These are phyloP conservation scores for Lachnellula arida DNA, from an alignment of 2,329 filamentous ascomycete genomes.

Conservation along the genomic window DNA sequence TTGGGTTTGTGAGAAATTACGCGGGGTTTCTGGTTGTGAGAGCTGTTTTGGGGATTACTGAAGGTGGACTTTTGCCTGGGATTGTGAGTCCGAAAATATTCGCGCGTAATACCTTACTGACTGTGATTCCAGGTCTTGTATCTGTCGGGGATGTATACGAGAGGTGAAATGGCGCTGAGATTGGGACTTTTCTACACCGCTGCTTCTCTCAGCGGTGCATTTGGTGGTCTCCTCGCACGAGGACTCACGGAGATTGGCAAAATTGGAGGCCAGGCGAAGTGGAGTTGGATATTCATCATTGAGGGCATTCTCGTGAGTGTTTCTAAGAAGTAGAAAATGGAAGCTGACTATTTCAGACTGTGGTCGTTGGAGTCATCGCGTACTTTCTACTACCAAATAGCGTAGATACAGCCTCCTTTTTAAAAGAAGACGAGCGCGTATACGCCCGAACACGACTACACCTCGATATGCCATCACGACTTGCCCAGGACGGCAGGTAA, in stretches of 20 bases:
- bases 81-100: slow-evolving; percentile 43
- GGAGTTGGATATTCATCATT: slow-evolving; percentile 50
- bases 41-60: slow-evolving; percentile 56
- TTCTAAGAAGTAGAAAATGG: slow-evolving; percentile 14
- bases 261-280: slow-evolving; percentile 41
- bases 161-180: slow-evolving; percentile 45
- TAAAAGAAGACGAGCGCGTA: slow-evolving; percentile 47
- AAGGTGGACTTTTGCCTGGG: slow-evolving; percentile 62
- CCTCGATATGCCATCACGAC: slow-evolving; percentile 21
- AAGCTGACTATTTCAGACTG: slow-evolving; percentile 41
- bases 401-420: slow-evolving; percentile 48
- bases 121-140: slow-evolving; percentile 49
- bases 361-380: slow-evolving; percentile 46
- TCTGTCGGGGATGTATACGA: slow-evolving; percentile 55
- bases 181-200: slow-evolving; percentile 67
- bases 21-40: slow-evolving; percentile 57
- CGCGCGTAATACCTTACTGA: slow-evolving; percentile 4
- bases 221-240: slow-evolving; percentile 54
- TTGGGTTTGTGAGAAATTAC: slow-evolving; percentile 39
- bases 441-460: slow-evolving; percentile 21
- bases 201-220: slow-evolving; percentile 56
- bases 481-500: slow-evolving; percentile 18
- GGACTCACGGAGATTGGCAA: slow-evolving; percentile 57
- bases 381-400: slow-evolving; percentile 53
- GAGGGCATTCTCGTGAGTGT: slow-evolving; percentile 46